Conservation (phyloP, 495 filamentous ascomycete genomes). For the Penicillium herquei region DNA sequence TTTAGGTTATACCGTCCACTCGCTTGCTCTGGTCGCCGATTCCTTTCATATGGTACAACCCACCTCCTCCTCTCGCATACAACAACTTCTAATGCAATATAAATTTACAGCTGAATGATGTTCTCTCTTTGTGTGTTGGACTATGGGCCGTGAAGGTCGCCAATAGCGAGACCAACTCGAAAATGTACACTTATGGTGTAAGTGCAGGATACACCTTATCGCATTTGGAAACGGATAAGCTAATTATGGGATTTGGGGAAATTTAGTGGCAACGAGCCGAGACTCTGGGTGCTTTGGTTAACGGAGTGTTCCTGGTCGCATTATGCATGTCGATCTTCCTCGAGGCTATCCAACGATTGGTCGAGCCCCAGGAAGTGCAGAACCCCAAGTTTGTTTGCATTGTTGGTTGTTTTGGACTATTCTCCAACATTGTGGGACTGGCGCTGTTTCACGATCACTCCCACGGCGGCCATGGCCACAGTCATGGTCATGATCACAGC, state of each 20-base stretch:
- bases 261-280: conserved; percentile 93
- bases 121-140: conserved; percentile 87
- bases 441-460: conserved; percentile 91
- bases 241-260: conserved; percentile 31
- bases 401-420: conserved; percentile 82
- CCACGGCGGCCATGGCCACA: conserved; percentile 61
- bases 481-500: conserved; percentile 45
- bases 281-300: conserved; percentile 91
- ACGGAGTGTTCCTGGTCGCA: conserved; percentile 95
- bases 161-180: conserved; percentile 70
- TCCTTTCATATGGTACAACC: conserved; percentile 91
- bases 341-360: conserved; percentile 84
- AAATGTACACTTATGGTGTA: conserved; percentile 91
- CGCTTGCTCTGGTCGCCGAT: conserved; percentile 90
- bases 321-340: conserved; percentile 94
- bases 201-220: conserved; percentile 26
- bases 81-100: background rate
- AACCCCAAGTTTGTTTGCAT: conserved; percentile 82
- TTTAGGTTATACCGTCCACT: conserved; percentile 75
- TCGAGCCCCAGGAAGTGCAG: conserved; percentile 81
- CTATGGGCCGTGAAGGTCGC: conserved; percentile 94
- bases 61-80: background rate
- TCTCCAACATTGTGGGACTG: conserved; percentile 86
- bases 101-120: conserved; percentile 73
- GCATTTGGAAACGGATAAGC: background rate